phyloP scores from a whole-genome alignment of 2,329 filamentous ascomycete genomes.

The Aspergillus texensis region DNA sequence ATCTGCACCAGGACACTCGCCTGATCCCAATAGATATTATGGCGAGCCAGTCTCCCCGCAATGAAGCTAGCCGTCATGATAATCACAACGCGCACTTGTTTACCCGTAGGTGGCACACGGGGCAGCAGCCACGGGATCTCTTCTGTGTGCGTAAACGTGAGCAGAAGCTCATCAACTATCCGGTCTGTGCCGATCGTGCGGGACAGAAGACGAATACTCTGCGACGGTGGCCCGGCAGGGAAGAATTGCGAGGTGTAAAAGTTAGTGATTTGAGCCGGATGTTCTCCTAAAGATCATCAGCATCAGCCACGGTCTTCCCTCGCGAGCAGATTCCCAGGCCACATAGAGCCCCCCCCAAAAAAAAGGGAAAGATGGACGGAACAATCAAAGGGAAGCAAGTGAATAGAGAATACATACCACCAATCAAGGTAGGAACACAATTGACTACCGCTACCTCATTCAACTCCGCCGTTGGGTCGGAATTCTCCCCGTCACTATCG shows the following conservation, averaged over 20 bases:
- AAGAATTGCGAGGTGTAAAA: constrained; percentile 61
- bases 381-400: too few species aligned
- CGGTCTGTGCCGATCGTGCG: constrained; percentile 59
- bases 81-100: constrained; percentile 56
- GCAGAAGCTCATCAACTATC: constrained; percentile 60
- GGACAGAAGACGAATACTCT: constrained; percentile 55
- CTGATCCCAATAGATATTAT: constrained; percentile 66
- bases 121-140: constrained; percentile 61
- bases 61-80: constrained; percentile 52
- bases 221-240: constrained; percentile 49
- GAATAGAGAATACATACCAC: constrained; percentile 29
- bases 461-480: constrained; percentile 10
- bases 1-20: constrained; percentile 63
- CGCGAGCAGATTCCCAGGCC: background rate
- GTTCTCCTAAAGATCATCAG: constrained; percentile 21
- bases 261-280: constrained; percentile 28
- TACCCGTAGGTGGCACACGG: constrained; percentile 55
- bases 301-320: background rate
- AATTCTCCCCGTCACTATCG: background rate
- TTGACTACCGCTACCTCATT: constrained; percentile 32
- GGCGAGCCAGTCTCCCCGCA: constrained; percentile 44
- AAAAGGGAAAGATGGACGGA: background rate
- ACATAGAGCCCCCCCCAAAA: too few species aligned
- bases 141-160: constrained; percentile 58
- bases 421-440: constrained; percentile 40